Evolutionary conservation across 1,284 basidiomycete genomes (phyloP).

Genomic region (Cryptococcus wingfieldii): DNA sequence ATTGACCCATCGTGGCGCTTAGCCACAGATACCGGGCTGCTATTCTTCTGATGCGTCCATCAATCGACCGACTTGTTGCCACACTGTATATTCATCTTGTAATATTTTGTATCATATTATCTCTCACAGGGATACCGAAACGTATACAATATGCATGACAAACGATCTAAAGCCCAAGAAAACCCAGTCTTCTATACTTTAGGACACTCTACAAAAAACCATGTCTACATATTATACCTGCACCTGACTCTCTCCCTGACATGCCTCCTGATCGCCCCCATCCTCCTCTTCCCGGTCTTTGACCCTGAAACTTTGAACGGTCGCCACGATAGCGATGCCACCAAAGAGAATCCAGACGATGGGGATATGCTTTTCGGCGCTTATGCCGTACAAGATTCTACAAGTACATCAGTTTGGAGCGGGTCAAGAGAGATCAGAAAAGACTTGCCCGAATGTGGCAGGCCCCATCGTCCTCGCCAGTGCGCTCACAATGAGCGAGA

Average conservation of each 20-base stretch:
- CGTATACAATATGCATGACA: background rate
- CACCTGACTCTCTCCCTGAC: background rate
- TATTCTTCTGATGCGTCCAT: constrained; percentile 4
- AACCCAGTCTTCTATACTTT: too few species aligned
- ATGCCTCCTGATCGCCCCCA: background rate
- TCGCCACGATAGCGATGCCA: constrained; percentile 1
- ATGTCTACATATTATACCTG: background rate
- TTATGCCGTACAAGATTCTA: constrained; percentile 15
- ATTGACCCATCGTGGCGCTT: constrained; percentile 11
- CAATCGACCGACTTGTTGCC: background rate
- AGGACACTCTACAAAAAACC: background rate
- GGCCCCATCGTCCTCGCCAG: constrained; percentile 21
- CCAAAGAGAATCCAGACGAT: constrained; percentile 21
- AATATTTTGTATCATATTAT: background rate
- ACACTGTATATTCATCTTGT: background rate
- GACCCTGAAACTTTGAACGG: constrained; percentile 11
- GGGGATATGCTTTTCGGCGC: constrained; percentile 11
- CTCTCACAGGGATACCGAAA: background rate
- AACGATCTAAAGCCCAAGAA: background rate
- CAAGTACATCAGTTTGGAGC: background rate
- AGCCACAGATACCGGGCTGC: constrained; percentile 6
- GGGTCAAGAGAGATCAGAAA: background rate
- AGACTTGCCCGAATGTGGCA: constrained; percentile 17
- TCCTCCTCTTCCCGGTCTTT: background rate
- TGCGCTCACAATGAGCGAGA: constrained; percentile 10